Percentiles rank a stretch among this genome's conserved stretches.
phyloP scores from a whole-genome alignment of 2,329 filamentous ascomycete species.

The Botrytis fragariae region DNA sequence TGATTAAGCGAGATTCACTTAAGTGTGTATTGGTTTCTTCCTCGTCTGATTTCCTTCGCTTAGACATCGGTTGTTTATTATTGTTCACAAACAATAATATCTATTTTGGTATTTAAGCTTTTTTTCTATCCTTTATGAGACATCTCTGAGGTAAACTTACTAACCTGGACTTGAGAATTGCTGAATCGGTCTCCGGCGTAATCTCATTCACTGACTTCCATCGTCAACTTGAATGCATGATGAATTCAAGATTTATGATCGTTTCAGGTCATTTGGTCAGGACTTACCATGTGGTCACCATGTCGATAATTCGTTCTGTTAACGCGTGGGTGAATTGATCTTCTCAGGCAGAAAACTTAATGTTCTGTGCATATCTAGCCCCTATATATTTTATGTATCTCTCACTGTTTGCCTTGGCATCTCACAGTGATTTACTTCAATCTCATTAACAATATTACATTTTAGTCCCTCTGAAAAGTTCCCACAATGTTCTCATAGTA shows the following conservation, averaged over 20 bases:
- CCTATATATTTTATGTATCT: background rate
- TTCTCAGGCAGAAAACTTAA: background rate
- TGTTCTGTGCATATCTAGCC: background rate
- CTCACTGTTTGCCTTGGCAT: background rate
- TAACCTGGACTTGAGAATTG: too few species aligned
- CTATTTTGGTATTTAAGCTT: background rate
- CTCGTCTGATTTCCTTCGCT: background rate
- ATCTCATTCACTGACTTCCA: background rate
- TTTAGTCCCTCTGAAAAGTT: background rate
- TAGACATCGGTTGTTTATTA: background rate
- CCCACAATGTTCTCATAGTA: background rate
- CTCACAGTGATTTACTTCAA: background rate
- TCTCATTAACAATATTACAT: background rate
- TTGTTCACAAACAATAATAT: background rate
- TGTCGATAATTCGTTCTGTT: background rate
- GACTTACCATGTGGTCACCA: background rate
- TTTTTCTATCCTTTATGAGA: background rate
- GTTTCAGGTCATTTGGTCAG: background rate
- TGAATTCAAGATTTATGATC: background rate
- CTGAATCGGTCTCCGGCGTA: accelerated
- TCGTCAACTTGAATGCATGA: background rate
- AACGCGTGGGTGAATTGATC: background rate
- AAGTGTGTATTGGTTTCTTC: background rate
- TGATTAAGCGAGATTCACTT: background rate
- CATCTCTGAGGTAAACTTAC: background rate